phyloP scores from a whole-genome alignment of 1,284 basidiomycete genomes.

The Bondarzewia mesenterica region DNA sequence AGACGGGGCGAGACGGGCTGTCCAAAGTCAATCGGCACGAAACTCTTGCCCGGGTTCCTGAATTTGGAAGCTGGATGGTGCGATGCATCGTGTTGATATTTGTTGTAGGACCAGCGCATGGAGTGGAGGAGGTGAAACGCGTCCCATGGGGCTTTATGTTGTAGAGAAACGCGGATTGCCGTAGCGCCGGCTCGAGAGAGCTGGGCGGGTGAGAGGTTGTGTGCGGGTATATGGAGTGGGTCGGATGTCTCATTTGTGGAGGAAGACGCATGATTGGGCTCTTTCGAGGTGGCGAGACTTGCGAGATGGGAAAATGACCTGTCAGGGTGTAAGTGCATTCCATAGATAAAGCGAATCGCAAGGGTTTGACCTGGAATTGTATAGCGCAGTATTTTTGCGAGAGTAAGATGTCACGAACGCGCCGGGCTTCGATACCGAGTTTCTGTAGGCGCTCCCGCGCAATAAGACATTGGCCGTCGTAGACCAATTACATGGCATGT shows the following conservation, averaged over 20 bases:
- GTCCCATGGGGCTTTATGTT: constrained; percentile 35
- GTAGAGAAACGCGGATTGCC: constrained; percentile 42
- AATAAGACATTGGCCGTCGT: constrained; percentile 29
- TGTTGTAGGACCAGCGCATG: constrained; percentile 32
- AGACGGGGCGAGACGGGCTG: constrained; percentile 46
- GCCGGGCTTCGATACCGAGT: background rate
- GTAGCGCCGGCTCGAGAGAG: constrained; percentile 43
- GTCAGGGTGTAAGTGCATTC: background rate
- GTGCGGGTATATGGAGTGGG: constrained; percentile 3
- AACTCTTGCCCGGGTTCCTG: constrained; percentile 6
- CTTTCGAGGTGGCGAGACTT: background rate
- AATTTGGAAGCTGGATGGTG: background rate
- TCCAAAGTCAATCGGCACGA: constrained; percentile 38
- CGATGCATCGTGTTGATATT: background rate
- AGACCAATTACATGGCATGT: constrained; percentile 57
- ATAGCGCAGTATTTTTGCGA: background rate
- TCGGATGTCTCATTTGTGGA: background rate
- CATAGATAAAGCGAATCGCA: background rate
- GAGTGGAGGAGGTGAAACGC: constrained; percentile 53
- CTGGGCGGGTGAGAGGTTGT: constrained; percentile 27
- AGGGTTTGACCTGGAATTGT: too few relatives aligned
- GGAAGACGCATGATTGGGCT: background rate
- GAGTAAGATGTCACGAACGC: background rate
- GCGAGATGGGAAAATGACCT: background rate
- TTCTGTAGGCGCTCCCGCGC: background rate